Evolutionary conservation across 108 stramenopile species (phyloP), one percentile per base, ranked within the genome.

Genomic region (Pseudonitzschia pungens): DNA sequence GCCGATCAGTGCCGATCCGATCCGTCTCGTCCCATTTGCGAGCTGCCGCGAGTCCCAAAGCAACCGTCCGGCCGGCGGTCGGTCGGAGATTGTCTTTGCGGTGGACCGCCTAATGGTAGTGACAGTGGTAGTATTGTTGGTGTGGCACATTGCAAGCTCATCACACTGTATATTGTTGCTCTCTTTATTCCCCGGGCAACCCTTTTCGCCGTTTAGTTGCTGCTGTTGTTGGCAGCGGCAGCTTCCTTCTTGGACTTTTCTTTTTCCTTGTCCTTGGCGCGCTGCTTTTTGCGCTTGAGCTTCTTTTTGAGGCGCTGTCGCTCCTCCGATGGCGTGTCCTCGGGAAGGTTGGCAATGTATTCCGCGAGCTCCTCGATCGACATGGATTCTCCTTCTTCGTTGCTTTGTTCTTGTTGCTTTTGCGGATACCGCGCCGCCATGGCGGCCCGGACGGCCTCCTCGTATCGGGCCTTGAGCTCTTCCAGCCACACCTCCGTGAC

Each of bases 391-490:
- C 52, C 52, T 18, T 53, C 52, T 53, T 53, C 14, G 14, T 53
- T 8, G 14, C 5, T 8, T 20, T 53, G 16, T 18, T 18, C 5
- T 5, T 18, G n/a, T 5, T 18, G 14, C n/a, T 20, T 53, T 18
- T 8, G 16, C 5, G 52, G n/a, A 20, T 53, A 16, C n/a, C 52
- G 16, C 5, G 52, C 52, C 16, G 52, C 52, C 52, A 53, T 60
- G 15, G 59, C 59, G 16, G 59, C 59, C 59, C 15, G n/a, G 16
- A 60, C 59, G 5, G 59, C 59, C 15, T n/a, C 59, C 59, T 60
- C 59, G 32, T 60, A 60, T 18, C 31, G 9, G 27, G 8, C 59
- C 28, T 60, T 60, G 15, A 60, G 32, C 26, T 60, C 59, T 10
- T 60, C 59, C 32, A 60, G 26, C 59, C 59, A 60, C 12, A 60